Evolutionary conservation across 139 green algal species (phyloP).

Genomic region (Ettlia oleoabundans): DNA sequence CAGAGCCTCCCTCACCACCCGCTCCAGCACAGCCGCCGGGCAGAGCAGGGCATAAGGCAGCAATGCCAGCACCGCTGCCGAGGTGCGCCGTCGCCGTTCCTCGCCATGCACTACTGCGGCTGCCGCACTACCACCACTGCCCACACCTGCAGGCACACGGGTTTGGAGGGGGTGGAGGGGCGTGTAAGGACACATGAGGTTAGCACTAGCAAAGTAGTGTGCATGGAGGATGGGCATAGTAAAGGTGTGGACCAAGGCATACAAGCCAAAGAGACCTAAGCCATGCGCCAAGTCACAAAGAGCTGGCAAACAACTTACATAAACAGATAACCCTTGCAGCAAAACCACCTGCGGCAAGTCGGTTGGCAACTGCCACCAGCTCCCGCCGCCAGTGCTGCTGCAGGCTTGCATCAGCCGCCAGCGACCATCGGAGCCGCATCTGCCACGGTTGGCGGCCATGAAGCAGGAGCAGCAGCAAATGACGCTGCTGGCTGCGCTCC

Average conservation of each 20-base stretch:
- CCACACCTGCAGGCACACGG: too few species aligned
- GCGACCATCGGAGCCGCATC: neutral
- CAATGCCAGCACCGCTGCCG: slow-evolving; percentile 18
- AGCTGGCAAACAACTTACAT: too few species aligned
- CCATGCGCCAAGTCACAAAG: too few species aligned
- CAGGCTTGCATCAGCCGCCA: neutral
- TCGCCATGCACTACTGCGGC: slow-evolving; percentile 23
- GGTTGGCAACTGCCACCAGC: slow-evolving; percentile 20
- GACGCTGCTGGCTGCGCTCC: slow-evolving; percentile 3
- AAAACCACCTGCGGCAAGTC: slow-evolving; percentile 7
- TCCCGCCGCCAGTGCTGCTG: slow-evolving; percentile 2
- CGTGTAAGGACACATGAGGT: too few species aligned
- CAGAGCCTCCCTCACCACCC: slow-evolving; percentile 17
- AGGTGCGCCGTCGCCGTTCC: slow-evolving; percentile 15
- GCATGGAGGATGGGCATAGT: too few species aligned
- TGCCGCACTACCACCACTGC: neutral
- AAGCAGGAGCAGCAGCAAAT: slow-evolving; percentile 22
- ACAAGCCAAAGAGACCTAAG: neutral
- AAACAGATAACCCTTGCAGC: too few species aligned
- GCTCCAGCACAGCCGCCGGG: slow-evolving; percentile 25
- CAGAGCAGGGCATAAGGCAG: slow-evolving; percentile 32
- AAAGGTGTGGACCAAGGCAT: too few species aligned
- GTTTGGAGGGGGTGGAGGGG: too few species aligned
- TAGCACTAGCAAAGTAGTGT: too few species aligned
- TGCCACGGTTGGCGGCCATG: slow-evolving; percentile 13